Percentiles rank a stretch among this genome's conserved stretches.
Evolutionary conservation across 2,329 filamentous ascomycete species (phyloP).

Genomic region (Alternaria panax): DNA sequence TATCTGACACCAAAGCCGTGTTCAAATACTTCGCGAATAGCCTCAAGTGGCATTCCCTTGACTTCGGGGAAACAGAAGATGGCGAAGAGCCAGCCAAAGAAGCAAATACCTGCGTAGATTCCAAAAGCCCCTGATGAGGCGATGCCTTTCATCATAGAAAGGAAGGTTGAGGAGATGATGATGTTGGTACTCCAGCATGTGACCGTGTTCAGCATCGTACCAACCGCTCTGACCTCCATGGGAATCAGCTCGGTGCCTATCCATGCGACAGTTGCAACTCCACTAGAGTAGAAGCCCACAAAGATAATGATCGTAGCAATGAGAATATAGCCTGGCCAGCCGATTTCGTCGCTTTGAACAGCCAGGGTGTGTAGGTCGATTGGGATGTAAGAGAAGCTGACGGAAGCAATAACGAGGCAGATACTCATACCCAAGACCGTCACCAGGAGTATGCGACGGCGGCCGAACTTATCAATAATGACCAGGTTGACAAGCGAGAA

Average conservation of each 20-base stretch:
- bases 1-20: constrained; percentile 48
- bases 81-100: constrained; percentile 46
- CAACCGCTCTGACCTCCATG: constrained; percentile 48
- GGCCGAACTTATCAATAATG: constrained; percentile 80
- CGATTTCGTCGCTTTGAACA: constrained; percentile 38
- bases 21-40: constrained; percentile 46
- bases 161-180: constrained; percentile 50
- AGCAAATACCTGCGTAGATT: constrained; percentile 50
- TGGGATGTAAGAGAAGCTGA: constrained; percentile 72
- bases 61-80: constrained; percentile 50
- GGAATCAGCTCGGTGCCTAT: constrained; percentile 48
- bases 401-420: constrained; percentile 74
- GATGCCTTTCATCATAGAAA: constrained; percentile 51
- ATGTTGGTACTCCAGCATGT: constrained; percentile 46
- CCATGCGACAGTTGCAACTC: not conserved
- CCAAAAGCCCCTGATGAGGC: constrained; percentile 50
- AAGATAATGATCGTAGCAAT: constrained; percentile 50
- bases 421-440: constrained; percentile 71
- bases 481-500: constrained; percentile 79
- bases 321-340: constrained; percentile 46
- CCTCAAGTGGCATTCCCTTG: constrained; percentile 47
- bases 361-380: constrained; percentile 51
- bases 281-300: constrained; percentile 43
- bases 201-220: constrained; percentile 47
- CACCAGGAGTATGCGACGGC: constrained; percentile 67